Base-by-base conservation (phyloP, 345 rosid species). In the Sapria himalayana region DNA sequence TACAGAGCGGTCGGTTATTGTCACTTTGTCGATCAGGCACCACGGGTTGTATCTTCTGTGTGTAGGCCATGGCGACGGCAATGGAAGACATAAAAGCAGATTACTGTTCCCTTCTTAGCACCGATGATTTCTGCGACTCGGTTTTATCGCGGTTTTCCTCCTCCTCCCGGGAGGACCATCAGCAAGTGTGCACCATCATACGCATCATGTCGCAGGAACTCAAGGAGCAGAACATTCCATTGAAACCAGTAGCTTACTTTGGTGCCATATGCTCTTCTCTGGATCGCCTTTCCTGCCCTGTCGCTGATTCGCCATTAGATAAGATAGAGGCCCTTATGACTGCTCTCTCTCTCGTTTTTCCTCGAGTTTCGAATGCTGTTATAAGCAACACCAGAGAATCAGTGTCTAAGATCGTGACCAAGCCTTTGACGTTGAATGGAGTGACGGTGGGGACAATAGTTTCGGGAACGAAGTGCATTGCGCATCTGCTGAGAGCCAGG, bases 201-300 rank as follows among this genome's bases (percentile, higher is more conserved):
- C 80, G 78, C 58, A 63, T 73, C 49, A 69, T 89, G 57, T 55
- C 86, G 15, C 91, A 76, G 54, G 74, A 67, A 45, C 74, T 82
- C 31, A 72, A 63, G 35, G 95, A 79, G 39, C 74, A 64, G 37
- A 69, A 59, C 50, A 69, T 72, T 13, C 64, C 68, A 29, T 65
- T 66, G 35, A 63, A 70, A 3, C 75, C 91, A 1, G 42, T 73
- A 37, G 80, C 93, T 51, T 89, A 72, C 69, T 79, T 78, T 17
- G 81, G 73, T 34, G 72, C 71, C 40, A 46, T 73, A 0, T 66
- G 72, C 56, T 61, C 63, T 40, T 79, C 91, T 11, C 67, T 82
- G 12, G 72, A 72, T 55, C 72, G 67, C 25, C 65, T 82, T 56
- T 56, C 61, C 16, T 47, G 62, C 21, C 43, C 61, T 12, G 51